Base-by-base conservation (phyloP, 2,329 filamentous ascomycete genomes). In the Plenodomus tracheiphilus region DNA sequence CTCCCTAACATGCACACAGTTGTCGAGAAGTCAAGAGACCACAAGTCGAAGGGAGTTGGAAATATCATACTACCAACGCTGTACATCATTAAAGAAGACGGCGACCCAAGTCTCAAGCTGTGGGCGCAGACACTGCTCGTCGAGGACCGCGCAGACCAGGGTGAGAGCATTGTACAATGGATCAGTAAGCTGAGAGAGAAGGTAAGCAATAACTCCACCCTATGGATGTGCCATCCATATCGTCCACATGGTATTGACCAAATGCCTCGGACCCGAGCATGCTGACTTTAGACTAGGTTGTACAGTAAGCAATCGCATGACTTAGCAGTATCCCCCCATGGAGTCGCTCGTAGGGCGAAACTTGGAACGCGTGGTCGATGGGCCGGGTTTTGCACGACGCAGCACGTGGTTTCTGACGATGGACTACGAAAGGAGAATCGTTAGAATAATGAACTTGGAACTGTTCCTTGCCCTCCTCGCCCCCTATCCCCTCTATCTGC, bases 41-140 rank as follows among this genome's bases (percentile, higher is more conserved):
- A 96, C 76, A 83, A 85, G 69, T 83, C 88, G 22, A 89, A 91
- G 68, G 91, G 92, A 2, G 92, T 94, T 15, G 94, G 94, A 55
- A 96, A 91, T 73, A 96, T 97, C 58, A 84, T 87, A n/a, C 85
- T 95, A 53, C 94, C 94, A 41, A 90, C 96, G 66, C 79, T 99
- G 1, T 99, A 97, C 71, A 82, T 97, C 62, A 88, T 97, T 53
- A 86, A 92, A 64, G 93, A 97, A 74, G 94, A 97, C 67, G 94
- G 94, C 43, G 94, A 99, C 76, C 94, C 94, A 25, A 93, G 89
- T 65, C 78, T 99, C 71, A 92, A 95, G 75, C 79, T 97, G 56
- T 99, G 94, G 94, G 94, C 94, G 38, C 93, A 97, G 79, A 97
- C 94, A 37, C 79, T 97, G 74, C 78, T 99, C 64, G 88, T 99